Evolutionary conservation across 2,329 filamentous ascomycete species (phyloP).

Genomic region (Metarhizium rileyi): DNA sequence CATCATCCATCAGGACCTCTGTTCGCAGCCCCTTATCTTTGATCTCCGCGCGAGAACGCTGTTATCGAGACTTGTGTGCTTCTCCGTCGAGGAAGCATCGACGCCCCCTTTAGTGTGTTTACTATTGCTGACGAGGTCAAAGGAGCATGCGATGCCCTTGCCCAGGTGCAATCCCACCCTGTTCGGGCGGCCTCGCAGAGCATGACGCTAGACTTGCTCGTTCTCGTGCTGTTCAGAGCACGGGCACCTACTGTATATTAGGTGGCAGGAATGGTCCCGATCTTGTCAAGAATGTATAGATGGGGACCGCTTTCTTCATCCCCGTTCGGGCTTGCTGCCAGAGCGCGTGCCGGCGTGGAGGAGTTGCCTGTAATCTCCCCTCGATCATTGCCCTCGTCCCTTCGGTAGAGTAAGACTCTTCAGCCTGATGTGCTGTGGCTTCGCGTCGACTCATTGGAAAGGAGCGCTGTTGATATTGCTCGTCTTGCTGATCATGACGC

Average conservation of each 20-base stretch:
- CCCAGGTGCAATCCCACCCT: conserved; percentile 16
- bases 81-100: conserved; percentile 21
- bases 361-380: conserved; percentile 44
- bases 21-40: conserved; percentile 36
- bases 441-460: conserved; percentile 46
- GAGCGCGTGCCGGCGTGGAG: conserved; percentile 43
- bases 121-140: conserved; percentile 37
- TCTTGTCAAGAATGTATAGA: conserved; percentile 36
- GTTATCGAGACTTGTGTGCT: conserved; percentile 36
- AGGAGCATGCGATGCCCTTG: conserved; percentile 32
- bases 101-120: conserved; percentile 16
- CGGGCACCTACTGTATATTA: conserved; percentile 39
- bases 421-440: conserved; percentile 40
- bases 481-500: conserved; percentile 44
- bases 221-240: conserved; percentile 26
- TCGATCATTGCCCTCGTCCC: conserved; percentile 35
- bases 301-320: conserved; percentile 39
- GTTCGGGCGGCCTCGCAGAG: conserved; percentile 24
- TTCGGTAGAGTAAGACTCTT: conserved; percentile 40
- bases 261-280: conserved; percentile 31
- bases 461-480: conserved; percentile 37
- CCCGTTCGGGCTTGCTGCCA: conserved; percentile 37
- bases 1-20: conserved; percentile 26
- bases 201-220: conserved; percentile 21
- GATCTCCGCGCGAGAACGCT: conserved; percentile 33